Percentiles rank a stretch among this genome's conserved stretches.
Evolutionary conservation across 2,329 filamentous ascomycete species (phyloP).

Genomic region (Aspergillus oerlinghausenensis): DNA sequence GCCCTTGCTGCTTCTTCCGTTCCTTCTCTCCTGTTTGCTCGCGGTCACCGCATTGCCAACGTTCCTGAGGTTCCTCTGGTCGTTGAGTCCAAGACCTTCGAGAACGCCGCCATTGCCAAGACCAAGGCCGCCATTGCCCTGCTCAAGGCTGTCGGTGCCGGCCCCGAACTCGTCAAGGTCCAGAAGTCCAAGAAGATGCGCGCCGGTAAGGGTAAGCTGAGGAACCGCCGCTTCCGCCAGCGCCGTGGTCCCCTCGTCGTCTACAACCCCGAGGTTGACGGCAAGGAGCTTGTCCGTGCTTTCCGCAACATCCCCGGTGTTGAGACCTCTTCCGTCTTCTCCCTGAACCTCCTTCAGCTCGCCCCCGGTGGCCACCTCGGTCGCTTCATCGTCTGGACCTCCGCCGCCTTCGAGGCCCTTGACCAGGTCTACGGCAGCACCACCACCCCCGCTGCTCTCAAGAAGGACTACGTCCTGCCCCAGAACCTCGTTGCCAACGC

Average conservation of each 20-base stretch:
- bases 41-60: constrained; percentile 89
- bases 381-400: constrained; percentile 99
- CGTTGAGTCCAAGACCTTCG: constrained; percentile 84
- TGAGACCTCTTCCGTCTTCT: constrained; percentile 89
- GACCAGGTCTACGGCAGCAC: constrained; percentile 96
- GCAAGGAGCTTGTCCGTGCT: constrained; percentile 86
- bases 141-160: constrained; percentile 86
- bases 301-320: constrained; percentile 99
- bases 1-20: constrained; percentile 95
- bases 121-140: constrained; percentile 82
- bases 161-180: constrained; percentile 89
- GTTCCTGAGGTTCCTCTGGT: constrained; percentile 97
- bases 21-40: constrained; percentile 89
- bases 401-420: constrained; percentile 90
- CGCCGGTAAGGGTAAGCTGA: constrained; percentile 97
- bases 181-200: constrained; percentile 94
- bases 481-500: constrained; percentile 89
- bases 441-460: constrained; percentile 80
- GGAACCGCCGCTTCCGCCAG: constrained; percentile 93
- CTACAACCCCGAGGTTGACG: constrained; percentile 93
- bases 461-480: constrained; percentile 98
- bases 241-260: constrained; percentile 96
- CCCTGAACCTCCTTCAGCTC: constrained; percentile 98
- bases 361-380: constrained; percentile 98
- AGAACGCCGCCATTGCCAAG: constrained; percentile 74